Evolutionary conservation across 169 alveolate genomes (phyloP).

Genomic region (Eimeria zaria): DNA sequence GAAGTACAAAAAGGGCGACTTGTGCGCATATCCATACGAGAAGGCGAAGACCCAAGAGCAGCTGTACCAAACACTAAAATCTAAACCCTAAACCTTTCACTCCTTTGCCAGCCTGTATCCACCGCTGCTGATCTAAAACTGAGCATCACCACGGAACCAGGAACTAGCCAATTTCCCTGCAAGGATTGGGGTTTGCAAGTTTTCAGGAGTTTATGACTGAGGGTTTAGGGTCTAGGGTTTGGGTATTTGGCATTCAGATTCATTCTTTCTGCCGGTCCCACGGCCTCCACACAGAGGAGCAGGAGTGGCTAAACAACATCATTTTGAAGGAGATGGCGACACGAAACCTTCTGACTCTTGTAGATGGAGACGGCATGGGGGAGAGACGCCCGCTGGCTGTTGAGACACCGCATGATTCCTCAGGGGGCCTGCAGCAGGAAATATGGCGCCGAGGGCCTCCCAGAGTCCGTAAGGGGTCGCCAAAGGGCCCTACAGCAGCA

Average conservation of each 20-base stretch:
- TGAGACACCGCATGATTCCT: background rate
- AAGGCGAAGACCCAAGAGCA: slow-evolving; percentile 81
- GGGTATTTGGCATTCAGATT: slow-evolving; percentile 37
- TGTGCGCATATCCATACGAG: slow-evolving; percentile 75
- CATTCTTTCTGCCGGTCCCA: slow-evolving; percentile 67
- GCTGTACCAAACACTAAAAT: slow-evolving; percentile 20
- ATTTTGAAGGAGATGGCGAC: slow-evolving; percentile 73
- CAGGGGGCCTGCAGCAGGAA: background rate
- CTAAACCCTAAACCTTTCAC: background rate
- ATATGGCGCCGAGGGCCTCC: background rate
- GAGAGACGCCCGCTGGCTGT: slow-evolving; percentile 29
- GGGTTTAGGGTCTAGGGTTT: background rate
- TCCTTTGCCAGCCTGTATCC: background rate
- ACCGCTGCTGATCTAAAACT: background rate
- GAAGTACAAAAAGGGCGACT: slow-evolving; percentile 69
- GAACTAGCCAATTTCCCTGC: background rate
- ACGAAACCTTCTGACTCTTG: slow-evolving; percentile 58
- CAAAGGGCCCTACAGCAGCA: background rate
- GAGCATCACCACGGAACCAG: background rate
- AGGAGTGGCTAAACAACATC: slow-evolving; percentile 71
- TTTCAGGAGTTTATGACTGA: background rate
- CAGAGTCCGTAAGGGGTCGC: background rate
- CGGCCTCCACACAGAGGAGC: slow-evolving; percentile 76
- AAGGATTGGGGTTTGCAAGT: background rate
- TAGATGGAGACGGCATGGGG: background rate